Percentiles rank a stretch among this genome's conserved stretches.
These are phyloP conservation scores for Fusarium buxicola DNA, from an alignment of 2,329 filamentous ascomycete species.

Conservation along the genomic window DNA sequence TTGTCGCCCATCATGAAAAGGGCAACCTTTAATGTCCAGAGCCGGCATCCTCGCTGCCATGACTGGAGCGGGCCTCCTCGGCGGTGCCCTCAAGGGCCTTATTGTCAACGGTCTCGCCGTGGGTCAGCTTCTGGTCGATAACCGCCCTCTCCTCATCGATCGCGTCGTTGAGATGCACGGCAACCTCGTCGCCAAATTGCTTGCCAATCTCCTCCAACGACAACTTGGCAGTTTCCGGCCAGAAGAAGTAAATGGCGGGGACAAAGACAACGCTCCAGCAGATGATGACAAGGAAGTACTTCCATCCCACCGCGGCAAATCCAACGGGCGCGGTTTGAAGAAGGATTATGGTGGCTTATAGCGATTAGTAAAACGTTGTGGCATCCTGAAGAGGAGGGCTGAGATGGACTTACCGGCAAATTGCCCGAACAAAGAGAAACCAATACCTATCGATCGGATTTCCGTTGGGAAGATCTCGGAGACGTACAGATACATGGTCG, in stretches of 20 bases:
- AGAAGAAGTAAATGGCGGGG: slow-evolving; percentile 49
- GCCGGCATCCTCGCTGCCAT: slow-evolving; percentile 11
- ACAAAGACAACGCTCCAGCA: slow-evolving; percentile 53
- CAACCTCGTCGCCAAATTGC: slow-evolving; percentile 61
- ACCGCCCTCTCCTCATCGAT: slow-evolving; percentile 47
- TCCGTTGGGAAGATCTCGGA: slow-evolving; percentile 58
- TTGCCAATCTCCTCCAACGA: slow-evolving; percentile 56
- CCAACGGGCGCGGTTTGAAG: slow-evolving; percentile 55
- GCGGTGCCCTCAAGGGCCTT: neutral
- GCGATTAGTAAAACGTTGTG: rapidly evolving
- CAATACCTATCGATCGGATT: slow-evolving; percentile 63
- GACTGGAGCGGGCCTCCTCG: neutral
- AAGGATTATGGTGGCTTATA: slow-evolving; percentile 55
- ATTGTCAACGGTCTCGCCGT: neutral
- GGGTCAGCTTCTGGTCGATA: slow-evolving; percentile 20
- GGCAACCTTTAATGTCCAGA: neutral
- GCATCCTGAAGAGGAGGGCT: rapidly evolving
- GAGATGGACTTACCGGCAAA: slow-evolving; percentile 50
- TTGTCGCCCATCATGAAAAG: neutral
- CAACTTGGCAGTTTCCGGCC: slow-evolving; percentile 47
- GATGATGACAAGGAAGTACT: slow-evolving; percentile 62
- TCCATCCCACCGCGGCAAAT: slow-evolving; percentile 60
- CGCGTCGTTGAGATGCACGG: slow-evolving; percentile 57
- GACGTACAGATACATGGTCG: slow-evolving; percentile 55
- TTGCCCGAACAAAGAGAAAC: slow-evolving; percentile 62